Base-by-base conservation (phyloP, 2,329 filamentous ascomycete genomes). In the Penicillium sp. region DNA sequence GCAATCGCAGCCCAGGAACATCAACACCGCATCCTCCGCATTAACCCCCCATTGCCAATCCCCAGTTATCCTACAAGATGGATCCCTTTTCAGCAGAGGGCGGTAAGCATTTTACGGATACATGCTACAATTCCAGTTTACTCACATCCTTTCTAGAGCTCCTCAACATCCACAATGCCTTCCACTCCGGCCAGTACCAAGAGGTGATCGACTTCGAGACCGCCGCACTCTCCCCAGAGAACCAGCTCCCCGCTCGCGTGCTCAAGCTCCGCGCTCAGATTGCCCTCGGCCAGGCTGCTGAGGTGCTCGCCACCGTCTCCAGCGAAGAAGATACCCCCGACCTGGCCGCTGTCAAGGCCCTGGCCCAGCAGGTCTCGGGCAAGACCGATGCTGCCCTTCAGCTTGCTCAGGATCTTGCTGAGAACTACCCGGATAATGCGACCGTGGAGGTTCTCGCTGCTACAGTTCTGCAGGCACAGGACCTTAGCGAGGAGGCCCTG, bases 131-230 rank as follows among this genome's bases (percentile, higher is more conserved):
- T 10, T 47, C 14, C 48, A 48, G 14, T 19, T 48, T 47, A 53
- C 55, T 58, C 26, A 60, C 24, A 50, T 39, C 69, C 63, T 67
- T 35, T 37, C 22, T 69, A 86, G 85, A 88, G 75, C 84, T 88
- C 68, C 81, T 87, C 70, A 87, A 86, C 79, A 84, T 87, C 71
- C 84, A 86, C 78, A 86, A 82, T 69, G 83, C 84, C 72, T 87
- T 86, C 78, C 81, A 86, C 76, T 84, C 86, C 75, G 92, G 90
- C 72, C 93, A 96, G 81, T 96, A 91, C 82, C 84, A 90, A 71
- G 83, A 88, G 71, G 93, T 96, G 62, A 77, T 96, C 76, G 89
- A 95, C 79, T 96, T 92, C 78, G 89, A 96, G 76, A 89, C 87
- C 44, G 86, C 89, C 6, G 82, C 87, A 58, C 89, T 98, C 70